Percentiles rank a stretch among this genome's conserved stretches.
phyloP scores from a whole-genome alignment of 2,329 filamentous ascomycete genomes.

The Trichoderma koningiopsis region DNA sequence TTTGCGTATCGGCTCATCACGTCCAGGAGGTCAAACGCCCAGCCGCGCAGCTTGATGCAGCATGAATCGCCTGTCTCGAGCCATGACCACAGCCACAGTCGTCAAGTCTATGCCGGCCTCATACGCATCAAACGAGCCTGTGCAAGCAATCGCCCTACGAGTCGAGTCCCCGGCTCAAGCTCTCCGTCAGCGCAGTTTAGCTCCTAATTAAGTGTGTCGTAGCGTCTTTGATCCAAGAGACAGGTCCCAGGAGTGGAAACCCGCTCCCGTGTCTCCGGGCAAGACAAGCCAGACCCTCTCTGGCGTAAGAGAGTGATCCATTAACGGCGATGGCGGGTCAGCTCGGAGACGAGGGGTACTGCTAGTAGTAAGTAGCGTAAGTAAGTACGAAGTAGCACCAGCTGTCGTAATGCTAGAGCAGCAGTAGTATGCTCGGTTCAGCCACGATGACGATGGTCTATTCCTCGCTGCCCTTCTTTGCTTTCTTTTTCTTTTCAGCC shows the following conservation, averaged over 20 bases:
- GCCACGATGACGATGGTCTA: slow-evolving; percentile 15
- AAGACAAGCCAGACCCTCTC: slow-evolving; percentile 18
- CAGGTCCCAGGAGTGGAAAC: slow-evolving; percentile 9
- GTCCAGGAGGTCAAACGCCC: neutral
- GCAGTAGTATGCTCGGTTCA: neutral
- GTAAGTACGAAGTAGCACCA: neutral
- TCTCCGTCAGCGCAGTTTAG: slow-evolving; percentile 2
- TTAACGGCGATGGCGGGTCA: slow-evolving; percentile 16
- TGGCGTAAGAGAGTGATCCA: slow-evolving; percentile 2
- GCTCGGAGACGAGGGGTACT: neutral
- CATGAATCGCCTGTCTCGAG: slow-evolving; percentile 6
- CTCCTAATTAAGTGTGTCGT: slow-evolving; percentile 10
- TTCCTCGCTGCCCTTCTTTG: neutral
- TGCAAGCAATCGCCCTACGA: neutral
- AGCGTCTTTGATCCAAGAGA: slow-evolving; percentile 12
- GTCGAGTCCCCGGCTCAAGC: neutral
- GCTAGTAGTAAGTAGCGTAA: neutral
- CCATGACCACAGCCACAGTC: neutral
- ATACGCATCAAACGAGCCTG: neutral
- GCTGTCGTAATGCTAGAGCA: neutral
- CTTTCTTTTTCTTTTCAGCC: neutral
- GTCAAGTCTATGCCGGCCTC: neutral
- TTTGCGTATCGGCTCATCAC: neutral
- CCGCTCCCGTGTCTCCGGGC: slow-evolving; percentile 24
- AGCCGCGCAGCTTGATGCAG: neutral